Evolutionary conservation across 139 green algal genomes (phyloP).

Genomic region (Chlamydomonas eustigma): DNA sequence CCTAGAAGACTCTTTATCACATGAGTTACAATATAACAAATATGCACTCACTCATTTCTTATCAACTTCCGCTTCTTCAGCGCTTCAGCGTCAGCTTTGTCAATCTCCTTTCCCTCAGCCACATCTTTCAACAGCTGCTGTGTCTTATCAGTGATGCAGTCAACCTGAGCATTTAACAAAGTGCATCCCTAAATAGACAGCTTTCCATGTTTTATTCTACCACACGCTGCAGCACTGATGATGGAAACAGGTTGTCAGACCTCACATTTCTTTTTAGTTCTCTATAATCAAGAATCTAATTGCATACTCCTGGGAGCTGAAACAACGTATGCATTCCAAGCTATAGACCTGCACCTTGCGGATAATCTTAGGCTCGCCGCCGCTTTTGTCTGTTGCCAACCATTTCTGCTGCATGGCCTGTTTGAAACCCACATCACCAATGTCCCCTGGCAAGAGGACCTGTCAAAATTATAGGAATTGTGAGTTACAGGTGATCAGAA

Average conservation of each 20-base stretch:
- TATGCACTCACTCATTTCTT: constrained; percentile 44
- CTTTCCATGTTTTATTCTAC: no score
- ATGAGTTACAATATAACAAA: no score
- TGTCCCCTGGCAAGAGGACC: constrained; percentile 39
- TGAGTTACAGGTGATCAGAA: no score
- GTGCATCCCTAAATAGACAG: no score
- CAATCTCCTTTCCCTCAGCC: constrained; percentile 42
- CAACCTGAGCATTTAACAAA: no score
- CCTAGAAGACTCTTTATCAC: no score
- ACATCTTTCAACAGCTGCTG: constrained; percentile 47
- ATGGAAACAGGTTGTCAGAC: background rate
- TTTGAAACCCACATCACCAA: constrained; percentile 84
- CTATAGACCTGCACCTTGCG: constrained; percentile 35
- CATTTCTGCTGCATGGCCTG: constrained; percentile 87
- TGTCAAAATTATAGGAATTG: no score
- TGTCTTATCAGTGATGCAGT: constrained; percentile 58
- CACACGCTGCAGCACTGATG: no score
- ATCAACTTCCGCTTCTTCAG: constrained; percentile 87
- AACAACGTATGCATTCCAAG: background rate
- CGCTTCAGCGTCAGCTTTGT: constrained; percentile 41
- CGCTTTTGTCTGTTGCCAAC: constrained; percentile 49
- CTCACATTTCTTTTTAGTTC: background rate
- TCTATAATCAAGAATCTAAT: no score
- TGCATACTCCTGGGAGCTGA: no score
- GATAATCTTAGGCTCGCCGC: constrained; percentile 35